Conservation (phyloP, 1,139 yeast species). For the Yamadazyma sp. region DNA sequence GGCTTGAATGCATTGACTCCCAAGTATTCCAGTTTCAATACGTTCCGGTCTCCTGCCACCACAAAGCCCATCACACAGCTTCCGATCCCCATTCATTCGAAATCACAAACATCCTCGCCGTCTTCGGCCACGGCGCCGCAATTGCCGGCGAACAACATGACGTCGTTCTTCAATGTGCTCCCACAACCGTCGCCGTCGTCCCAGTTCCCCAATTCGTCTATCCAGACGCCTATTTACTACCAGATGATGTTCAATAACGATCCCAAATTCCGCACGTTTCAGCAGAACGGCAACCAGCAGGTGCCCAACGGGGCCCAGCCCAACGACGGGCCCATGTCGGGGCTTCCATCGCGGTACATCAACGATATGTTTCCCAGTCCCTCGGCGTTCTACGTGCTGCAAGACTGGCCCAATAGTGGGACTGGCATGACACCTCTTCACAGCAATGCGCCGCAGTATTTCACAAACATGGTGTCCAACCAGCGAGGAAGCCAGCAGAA, state of each 20-base stretch:
- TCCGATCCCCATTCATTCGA: slow-evolving; percentile 40
- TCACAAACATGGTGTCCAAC: slow-evolving; percentile 24
- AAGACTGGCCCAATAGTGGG: slow-evolving; percentile 42
- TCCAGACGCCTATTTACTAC: slow-evolving; percentile 40
- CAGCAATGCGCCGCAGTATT: slow-evolving; percentile 26
- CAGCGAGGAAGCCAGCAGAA: background rate
- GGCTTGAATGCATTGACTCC: slow-evolving; percentile 18
- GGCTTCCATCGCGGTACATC: slow-evolving; percentile 51
- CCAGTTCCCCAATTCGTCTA: slow-evolving; percentile 18
- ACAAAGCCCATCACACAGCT: slow-evolving; percentile 34
- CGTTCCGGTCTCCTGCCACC: slow-evolving; percentile 40
- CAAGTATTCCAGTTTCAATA: slow-evolving; percentile 26
- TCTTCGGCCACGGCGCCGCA: slow-evolving; percentile 43
- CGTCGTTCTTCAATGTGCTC: slow-evolving; percentile 26
- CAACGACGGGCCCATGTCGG: slow-evolving; percentile 48
- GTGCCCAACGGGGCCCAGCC: background rate
- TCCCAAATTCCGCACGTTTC: slow-evolving; percentile 12
- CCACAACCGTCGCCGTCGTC: slow-evolving; percentile 32
- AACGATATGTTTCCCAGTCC: slow-evolving; percentile 59
- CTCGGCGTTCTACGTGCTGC: slow-evolving; percentile 47
- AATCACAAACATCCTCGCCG: slow-evolving; percentile 48
- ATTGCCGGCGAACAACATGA: slow-evolving; percentile 27
- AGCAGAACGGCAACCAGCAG: slow-evolving; percentile 3
- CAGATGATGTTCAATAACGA: slow-evolving; percentile 31
- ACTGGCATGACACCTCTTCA: slow-evolving; percentile 43